Conservation (phyloP, 352 stramenopile species). For the Phytophthora pinifolia region DNA sequence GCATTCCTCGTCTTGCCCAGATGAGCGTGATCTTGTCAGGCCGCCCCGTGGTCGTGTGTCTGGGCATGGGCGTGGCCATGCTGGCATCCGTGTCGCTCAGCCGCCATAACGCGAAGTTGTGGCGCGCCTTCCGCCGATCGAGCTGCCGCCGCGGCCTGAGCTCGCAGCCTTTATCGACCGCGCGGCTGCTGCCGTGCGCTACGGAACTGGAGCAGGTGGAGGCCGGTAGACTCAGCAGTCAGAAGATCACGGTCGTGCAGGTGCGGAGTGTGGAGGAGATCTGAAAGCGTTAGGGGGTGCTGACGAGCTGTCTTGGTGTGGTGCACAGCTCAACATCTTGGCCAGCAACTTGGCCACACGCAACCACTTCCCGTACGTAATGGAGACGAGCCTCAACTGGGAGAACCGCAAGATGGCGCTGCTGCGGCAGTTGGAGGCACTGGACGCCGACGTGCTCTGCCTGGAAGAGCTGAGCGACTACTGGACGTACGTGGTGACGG, state of each 20-base stretch:
- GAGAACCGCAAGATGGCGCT: conserved; percentile 80
- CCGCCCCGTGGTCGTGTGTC: conserved; percentile 51
- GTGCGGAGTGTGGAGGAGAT: conserved; percentile 17
- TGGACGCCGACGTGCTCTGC: conserved; percentile 83
- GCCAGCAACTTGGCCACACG: conserved; percentile 83
- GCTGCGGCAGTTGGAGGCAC: conserved; percentile 66
- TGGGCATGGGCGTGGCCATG: conserved; percentile 74
- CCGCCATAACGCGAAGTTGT: conserved; percentile 47
- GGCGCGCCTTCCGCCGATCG: conserved; percentile 44
- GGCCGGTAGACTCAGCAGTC: conserved; percentile 35
- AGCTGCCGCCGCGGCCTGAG: conserved; percentile 19
- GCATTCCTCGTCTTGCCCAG: conserved; percentile 13
- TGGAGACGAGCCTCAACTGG: conserved; percentile 82
- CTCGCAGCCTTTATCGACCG: conserved; percentile 4
- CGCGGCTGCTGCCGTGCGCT: conserved; percentile 47
- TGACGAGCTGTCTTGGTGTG: conserved; percentile 3
- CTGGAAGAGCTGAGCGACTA: conserved; percentile 89
- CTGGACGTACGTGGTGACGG: conserved; percentile 65
- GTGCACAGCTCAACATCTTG: conserved; percentile 74
- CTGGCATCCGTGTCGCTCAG: conserved; percentile 70
- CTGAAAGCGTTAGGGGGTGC: not conserved
- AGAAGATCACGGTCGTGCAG: conserved; percentile 81
- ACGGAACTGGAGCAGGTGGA: conserved; percentile 45
- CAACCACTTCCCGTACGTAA: conserved; percentile 87
- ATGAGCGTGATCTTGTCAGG: conserved; percentile 34